These are phyloP conservation scores for Veloboletus limbatus DNA, from an alignment of 1,284 basidiomycete species.

Conservation along the genomic window DNA sequence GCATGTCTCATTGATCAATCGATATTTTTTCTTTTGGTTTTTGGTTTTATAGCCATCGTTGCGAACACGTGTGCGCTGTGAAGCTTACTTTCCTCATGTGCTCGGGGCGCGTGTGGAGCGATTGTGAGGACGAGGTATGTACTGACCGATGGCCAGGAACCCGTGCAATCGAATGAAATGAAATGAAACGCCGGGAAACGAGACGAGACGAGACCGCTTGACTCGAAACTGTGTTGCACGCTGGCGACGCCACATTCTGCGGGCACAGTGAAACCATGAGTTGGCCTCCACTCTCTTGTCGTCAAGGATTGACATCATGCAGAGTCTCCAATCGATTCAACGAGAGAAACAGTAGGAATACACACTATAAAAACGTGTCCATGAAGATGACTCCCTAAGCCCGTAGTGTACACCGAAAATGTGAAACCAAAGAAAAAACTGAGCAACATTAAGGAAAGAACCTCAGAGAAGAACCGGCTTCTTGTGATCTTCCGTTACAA, in stretches of 20 bases:
- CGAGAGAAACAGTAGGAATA: not conserved
- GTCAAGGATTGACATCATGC: conserved; percentile 2
- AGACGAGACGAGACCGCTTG: not conserved
- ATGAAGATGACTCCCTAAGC: conserved; percentile 1
- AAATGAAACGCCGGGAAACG: not conserved
- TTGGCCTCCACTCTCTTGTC: not conserved
- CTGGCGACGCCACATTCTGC: not conserved
- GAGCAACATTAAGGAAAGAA: conserved; percentile 8
- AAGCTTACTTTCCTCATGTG: not conserved
- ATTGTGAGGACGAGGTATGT: not conserved
- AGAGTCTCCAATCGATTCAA: not conserved
- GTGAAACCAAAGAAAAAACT: not conserved
- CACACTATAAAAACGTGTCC: conserved; percentile 5
- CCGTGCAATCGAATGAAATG: no score
- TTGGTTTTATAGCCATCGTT: not conserved
- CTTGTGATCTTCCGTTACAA: conserved; percentile 17
- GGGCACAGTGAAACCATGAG: conserved; percentile 2
- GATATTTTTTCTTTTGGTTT: not conserved
- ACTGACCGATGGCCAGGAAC: not conserved
- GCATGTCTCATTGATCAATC: conserved; percentile 2
- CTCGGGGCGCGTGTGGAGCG: not conserved
- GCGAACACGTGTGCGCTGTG: conserved; percentile 7
- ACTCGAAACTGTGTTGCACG: conserved; percentile 8
- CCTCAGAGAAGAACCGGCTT: conserved; percentile 16
- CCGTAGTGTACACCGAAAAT: not conserved